Conservation (phyloP, 176 grass and related monocot species). For the Luzula sylvatica region DNA sequence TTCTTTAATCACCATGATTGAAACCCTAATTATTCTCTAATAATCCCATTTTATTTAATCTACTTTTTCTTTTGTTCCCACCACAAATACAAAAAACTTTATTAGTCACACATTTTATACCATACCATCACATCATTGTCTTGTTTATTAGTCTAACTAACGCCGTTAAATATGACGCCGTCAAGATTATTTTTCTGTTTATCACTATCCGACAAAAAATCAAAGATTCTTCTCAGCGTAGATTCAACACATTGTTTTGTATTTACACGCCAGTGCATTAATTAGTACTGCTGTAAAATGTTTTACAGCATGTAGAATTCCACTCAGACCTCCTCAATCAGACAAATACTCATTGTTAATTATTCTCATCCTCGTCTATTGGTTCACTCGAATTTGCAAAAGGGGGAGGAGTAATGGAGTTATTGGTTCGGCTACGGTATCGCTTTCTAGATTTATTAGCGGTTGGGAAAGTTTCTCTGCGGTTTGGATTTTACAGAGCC, state of each 20-base stretch:
- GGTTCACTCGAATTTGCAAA: slow-evolving; percentile 4
- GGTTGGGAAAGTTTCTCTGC: not conserved
- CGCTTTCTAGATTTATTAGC: not conserved
- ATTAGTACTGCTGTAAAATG: slow-evolving; percentile 13
- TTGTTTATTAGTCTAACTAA: too few species aligned
- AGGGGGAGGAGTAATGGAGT: not conserved
- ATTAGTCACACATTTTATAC: too few species aligned
- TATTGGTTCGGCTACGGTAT: not conserved
- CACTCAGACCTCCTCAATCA: not conserved
- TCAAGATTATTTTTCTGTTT: not conserved
- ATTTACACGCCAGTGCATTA: not conserved
- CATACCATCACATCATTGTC: too few species aligned
- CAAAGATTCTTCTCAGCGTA: not conserved
- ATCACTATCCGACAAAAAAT: slow-evolving; percentile 2
- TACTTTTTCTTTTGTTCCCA: slow-evolving; percentile 8
- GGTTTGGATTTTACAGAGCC: not conserved
- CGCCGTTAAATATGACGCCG: not conserved
- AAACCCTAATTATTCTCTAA: slow-evolving; percentile 1
- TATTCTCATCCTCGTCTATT: slow-evolving; percentile 17
- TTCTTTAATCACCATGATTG: slow-evolving; percentile 28
- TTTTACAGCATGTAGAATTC: slow-evolving; percentile 11
- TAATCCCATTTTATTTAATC: not conserved
- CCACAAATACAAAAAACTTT: not conserved
- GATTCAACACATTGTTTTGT: too few species aligned
- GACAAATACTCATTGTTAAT: slow-evolving; percentile 9